Evolutionary conservation across 2,329 filamentous ascomycete genomes (phyloP).

Genomic region (Cadophora sp.): DNA sequence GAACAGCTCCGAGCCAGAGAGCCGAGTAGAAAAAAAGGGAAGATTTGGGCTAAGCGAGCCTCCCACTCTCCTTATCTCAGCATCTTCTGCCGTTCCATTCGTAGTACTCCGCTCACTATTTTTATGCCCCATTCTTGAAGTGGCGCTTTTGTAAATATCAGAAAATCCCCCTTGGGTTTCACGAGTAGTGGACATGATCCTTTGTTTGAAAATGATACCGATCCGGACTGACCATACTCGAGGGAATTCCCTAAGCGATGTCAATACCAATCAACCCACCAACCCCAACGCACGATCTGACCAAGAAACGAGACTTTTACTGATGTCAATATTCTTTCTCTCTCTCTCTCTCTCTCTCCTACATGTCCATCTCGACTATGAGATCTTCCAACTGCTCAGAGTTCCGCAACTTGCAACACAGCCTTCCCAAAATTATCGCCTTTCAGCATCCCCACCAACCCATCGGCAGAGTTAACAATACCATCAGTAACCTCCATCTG

Average conservation of each 20-base stretch:
- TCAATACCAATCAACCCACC: background rate
- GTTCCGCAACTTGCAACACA: conserved; percentile 55
- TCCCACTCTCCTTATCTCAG: too few species aligned
- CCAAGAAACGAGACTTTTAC: background rate
- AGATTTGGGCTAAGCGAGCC: too few species aligned
- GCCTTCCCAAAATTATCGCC: conserved; percentile 78
- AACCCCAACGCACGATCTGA: background rate
- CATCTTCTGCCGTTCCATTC: too few species aligned
- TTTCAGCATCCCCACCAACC: conserved; percentile 68
- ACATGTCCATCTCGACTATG: background rate
- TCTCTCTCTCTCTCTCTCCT: too few species aligned
- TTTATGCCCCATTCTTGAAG: too few species aligned
- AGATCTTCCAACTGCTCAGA: conserved; percentile 1
- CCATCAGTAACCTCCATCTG: conserved; percentile 65
- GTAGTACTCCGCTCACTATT: too few species aligned
- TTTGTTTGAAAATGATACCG: background rate
- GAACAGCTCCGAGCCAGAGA: too few species aligned
- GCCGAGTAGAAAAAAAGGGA: too few species aligned
- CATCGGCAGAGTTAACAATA: conserved; percentile 70
- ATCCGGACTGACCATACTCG: background rate
- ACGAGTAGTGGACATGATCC: too few species aligned
- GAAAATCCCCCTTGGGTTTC: background rate
- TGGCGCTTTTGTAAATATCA: too few species aligned
- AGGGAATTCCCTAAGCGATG: background rate
- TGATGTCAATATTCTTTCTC: too few species aligned